Evolutionary conservation across 148 eudicot genomes (phyloP).

Genomic region (Vaccinium myrtillus): DNA sequence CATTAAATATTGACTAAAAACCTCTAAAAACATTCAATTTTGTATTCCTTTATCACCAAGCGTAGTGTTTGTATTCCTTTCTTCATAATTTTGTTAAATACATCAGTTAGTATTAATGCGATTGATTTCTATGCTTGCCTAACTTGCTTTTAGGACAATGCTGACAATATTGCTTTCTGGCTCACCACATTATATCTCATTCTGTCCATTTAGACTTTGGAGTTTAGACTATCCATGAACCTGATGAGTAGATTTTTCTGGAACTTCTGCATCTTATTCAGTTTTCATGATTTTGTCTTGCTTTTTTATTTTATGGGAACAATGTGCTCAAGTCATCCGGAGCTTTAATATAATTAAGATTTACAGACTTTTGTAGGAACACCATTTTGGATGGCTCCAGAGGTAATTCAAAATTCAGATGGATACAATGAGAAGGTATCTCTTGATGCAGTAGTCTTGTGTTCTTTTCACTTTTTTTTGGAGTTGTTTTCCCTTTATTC

Average conservation of each 20-base stretch:
- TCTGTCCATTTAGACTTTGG: neutral
- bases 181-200: neutral
- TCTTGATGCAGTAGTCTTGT: neutral
- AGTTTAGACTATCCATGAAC: neutral
- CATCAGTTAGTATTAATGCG: neutral
- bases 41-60: neutral
- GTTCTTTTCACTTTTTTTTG: neutral
- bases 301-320: slow-evolving; percentile 14
- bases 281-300: neutral
- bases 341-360: slow-evolving; percentile 31
- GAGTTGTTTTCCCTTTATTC: neutral
- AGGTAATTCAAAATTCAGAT: slow-evolving; percentile 93
- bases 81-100: neutral
- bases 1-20: too few species aligned
- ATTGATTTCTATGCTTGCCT: neutral
- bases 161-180: slow-evolving; percentile 4
- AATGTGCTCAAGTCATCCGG: slow-evolving; percentile 6
- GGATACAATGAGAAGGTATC: slow-evolving; percentile 96
- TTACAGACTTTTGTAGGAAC: slow-evolving; percentile 96
- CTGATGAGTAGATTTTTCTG: slow-evolving; percentile 7
- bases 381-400: slow-evolving; percentile 99
- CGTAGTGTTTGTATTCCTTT: neutral
- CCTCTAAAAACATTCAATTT: too few species aligned
- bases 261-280: neutral
- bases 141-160: neutral